Base-by-base conservation (phyloP, 1,284 basidiomycete genomes). In the Austroboletus niveus region DNA sequence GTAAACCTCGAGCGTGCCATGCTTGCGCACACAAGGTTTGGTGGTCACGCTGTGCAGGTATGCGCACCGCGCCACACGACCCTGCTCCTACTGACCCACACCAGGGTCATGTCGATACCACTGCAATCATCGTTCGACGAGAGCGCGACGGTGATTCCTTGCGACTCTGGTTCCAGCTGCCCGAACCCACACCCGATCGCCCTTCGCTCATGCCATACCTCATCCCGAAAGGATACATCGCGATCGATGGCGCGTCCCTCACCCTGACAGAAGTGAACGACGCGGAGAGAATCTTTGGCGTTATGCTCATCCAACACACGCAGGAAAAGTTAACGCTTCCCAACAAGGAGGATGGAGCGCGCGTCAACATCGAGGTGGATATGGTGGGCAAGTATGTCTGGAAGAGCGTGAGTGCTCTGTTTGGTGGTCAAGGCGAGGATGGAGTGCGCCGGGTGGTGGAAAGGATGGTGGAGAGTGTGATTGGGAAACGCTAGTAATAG, bases 11-110 rank as follows among this genome's bases (percentile, higher is more conserved):
- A 99, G 75, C 83, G 96, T 44, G 96, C 96, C 3, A 95, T 99
- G 93, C 85, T 85, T 14, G 87, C 89, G 1, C 90, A 96, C 72
- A 86, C 85, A 10, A 79, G 96, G 42, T 98, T 99, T 64, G 96
- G 96, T 29, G 96, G 96, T 7, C 96, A 99, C 69, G 95, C 98
- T 68, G 97, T 99, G 7, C 96, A 98, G 81, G 93, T 91, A 60
- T 52, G 78, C 3, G 9, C n/a, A 32, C 38, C 45, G 27, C 29
- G 31, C 30, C 27, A 14, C 34, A 17, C 36, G 14, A 12, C 31
- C 3, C 6, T 38, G 6, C 15, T 5, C n/a, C n/a, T 8, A 17
- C 48, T 40, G 0, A 65, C 47, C 20, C 17, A 35, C 40, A n/a
- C 45, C 30, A 95, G 92, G 94, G 91, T 20, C 94, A 98, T 69